phyloP scores from a whole-genome alignment of 1,284 basidiomycete genomes.

The Naganishia liquefaciens region DNA sequence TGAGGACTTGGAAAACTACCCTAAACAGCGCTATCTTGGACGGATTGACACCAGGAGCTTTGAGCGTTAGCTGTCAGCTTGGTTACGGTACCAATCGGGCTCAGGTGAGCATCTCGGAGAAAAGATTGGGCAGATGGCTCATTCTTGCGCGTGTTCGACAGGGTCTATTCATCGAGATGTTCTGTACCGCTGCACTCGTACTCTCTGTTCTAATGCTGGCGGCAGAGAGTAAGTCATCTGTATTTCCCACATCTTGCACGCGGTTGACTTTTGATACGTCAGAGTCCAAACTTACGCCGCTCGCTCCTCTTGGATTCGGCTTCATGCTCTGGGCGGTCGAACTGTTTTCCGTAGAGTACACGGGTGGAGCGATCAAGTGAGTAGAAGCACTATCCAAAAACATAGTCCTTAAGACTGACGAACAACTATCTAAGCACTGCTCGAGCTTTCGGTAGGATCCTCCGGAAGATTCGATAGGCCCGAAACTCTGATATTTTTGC shows the following conservation, averaged over 20 bases:
- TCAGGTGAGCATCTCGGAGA: constrained; percentile 21
- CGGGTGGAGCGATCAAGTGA: constrained; percentile 50
- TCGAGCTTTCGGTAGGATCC: constrained; percentile 63
- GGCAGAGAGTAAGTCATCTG: constrained; percentile 56
- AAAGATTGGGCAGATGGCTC: constrained; percentile 1
- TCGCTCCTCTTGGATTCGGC: constrained; percentile 73
- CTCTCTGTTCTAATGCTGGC: constrained; percentile 58
- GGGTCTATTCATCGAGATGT: constrained; percentile 72
- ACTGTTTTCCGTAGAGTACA: constrained; percentile 57
- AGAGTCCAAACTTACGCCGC: constrained; percentile 60
- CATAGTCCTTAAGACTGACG: constrained; percentile 45
- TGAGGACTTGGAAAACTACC: not conserved
- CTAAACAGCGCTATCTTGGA: constrained; percentile 59
- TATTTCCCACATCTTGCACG: constrained; percentile 28
- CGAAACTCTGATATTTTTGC: not conserved
- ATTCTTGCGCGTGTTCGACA: constrained; percentile 27
- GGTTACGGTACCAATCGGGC: constrained; percentile 39
- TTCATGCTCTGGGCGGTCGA: constrained; percentile 68
- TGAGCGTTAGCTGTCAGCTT: constrained; percentile 61
- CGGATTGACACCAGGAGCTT: constrained; percentile 63
- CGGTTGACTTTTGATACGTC: too few relatives aligned
- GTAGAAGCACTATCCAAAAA: constrained; percentile 9
- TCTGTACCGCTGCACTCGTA: constrained; percentile 64
- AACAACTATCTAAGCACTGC: constrained; percentile 70
- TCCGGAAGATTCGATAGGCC: too few relatives aligned